A percentile compares a stretch with the other conserved stretches of the same genome.
phyloP scores from a whole-genome alignment of 148 eudicot species.

The Rhododendron molle region DNA sequence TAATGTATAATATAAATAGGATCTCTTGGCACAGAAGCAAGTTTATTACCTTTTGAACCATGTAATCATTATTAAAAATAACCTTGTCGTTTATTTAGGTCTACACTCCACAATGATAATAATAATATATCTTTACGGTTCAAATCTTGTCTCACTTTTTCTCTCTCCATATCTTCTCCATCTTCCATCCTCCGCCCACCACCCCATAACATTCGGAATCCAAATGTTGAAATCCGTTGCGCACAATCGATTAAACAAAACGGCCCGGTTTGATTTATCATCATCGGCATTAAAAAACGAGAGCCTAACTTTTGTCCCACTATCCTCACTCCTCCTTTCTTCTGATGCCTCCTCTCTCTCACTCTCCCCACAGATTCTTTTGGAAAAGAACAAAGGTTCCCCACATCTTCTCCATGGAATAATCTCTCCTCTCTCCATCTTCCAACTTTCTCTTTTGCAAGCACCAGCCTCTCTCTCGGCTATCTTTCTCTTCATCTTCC shows the following conservation, averaged over 20 bases:
- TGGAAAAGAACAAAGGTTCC: not conserved
- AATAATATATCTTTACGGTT: not conserved
- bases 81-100: not conserved
- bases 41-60: not conserved
- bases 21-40: not conserved
- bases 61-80: not conserved
- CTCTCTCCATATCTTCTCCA: not conserved
- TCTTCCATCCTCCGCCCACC: not conserved
- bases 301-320: not conserved
- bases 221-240: not conserved
- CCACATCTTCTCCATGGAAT: not conserved
- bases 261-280: not conserved
- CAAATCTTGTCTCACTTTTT: not conserved
- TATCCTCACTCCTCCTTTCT: not conserved
- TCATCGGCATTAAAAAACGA: not conserved
- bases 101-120: not conserved
- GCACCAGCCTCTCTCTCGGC: not conserved
- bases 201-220: not conserved
- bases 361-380: not conserved
- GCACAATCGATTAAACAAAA: not conserved
- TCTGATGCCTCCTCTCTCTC: not conserved
- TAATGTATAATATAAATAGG: not conserved
- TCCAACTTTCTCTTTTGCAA: not conserved
- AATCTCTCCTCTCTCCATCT: not conserved
- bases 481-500: not conserved